A percentile compares a stretch with the other conserved stretches of the same genome.
Evolutionary conservation across 2,329 filamentous ascomycete species (phyloP).

Genomic region (Dissoconium aciculare): DNA sequence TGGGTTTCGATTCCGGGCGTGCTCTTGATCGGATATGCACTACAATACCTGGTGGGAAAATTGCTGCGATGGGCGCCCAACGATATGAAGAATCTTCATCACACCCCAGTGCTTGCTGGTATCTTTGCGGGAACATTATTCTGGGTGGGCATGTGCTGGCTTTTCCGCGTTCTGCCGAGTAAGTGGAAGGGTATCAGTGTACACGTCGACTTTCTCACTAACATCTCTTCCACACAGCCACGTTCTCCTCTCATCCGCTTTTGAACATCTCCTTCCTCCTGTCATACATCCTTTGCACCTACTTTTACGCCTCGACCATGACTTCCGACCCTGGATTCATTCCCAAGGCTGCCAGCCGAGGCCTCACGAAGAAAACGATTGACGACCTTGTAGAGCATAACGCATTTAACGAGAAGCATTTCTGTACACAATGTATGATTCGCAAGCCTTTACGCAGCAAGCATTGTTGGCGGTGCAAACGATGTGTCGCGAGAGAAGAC

Average conservation of each 20-base stretch:
- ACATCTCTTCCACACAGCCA: conserved; percentile 42
- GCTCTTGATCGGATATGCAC: conserved; percentile 47
- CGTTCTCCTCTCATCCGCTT: conserved; percentile 51
- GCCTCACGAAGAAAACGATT: conserved; percentile 77
- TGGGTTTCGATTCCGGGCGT: conserved; percentile 63
- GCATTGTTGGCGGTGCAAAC: conserved; percentile 80
- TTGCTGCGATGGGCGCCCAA: conserved; percentile 67
- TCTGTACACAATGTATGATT: conserved; percentile 90
- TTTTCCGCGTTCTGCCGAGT: conserved; percentile 60
- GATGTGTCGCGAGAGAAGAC: conserved; percentile 91
- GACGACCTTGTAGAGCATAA: conserved; percentile 70
- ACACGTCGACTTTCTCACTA: conserved; percentile 7
- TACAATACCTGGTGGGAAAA: conserved; percentile 66
- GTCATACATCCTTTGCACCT: conserved; percentile 52
- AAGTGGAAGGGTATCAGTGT: conserved; percentile 21
- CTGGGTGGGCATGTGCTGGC: conserved; percentile 61
- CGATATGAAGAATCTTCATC: conserved; percentile 80
- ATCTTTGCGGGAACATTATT: conserved; percentile 84
- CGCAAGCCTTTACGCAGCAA: conserved; percentile 85
- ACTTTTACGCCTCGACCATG: conserved; percentile 84
- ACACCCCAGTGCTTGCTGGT: conserved; percentile 84
- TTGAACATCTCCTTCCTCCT: conserved; percentile 61
- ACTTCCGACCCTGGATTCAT: conserved; percentile 80
- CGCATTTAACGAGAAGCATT: conserved; percentile 89
- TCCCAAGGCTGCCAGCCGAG: conserved; percentile 76